Base-by-base conservation (phyloP, 176 grass and related monocot genomes). In the Cenchrus americanus region DNA sequence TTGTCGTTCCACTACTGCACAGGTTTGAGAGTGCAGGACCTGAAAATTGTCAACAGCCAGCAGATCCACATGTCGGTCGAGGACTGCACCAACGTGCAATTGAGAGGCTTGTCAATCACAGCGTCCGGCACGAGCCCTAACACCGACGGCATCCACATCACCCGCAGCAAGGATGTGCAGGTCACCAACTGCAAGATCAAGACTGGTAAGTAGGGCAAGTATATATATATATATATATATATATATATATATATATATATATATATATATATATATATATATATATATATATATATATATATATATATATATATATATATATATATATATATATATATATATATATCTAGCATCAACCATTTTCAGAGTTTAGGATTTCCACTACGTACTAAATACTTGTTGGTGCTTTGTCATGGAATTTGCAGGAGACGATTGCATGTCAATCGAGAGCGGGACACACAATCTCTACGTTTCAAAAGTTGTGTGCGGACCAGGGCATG, bases 111-210 rank as follows among this genome's bases (percentile, higher is more conserved):
- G 4, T 66, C 70, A 1, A 91, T 91, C 83, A 78, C 62, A 0
- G 82, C 89, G 0, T 63, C 89, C 0, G 83, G 82, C 13, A 85
- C 82, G 0, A 91, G 89, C 44, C 89, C 77, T 0, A 91, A 90
- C 65, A 79, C 84, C 3, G 90, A 92, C 34, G 86, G 86, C 78
- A 86, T 89, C 79, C 90, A 92, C 66, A 17, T 92, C 42, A 67
- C 77, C 6, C 82, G 72, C 22, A 88, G 76, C 22, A 73, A 1
- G 2, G 46, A 43, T 34, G 77, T 92, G 19, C 46, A 80, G 18
- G 77, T 89, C 34, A 80, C 55, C 3, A 32, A 85, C 51, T 80
- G 66, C 65, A 52, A 48, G 3, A 88, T 88, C 67, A 63, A 64
- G 58, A 88, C 46, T 0, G 65, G 62, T 65, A 66, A 66, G 5